Evolutionary conservation across 2,329 filamentous ascomycete genomes (phyloP).

Genomic region (Metarhizium guizhouense): DNA sequence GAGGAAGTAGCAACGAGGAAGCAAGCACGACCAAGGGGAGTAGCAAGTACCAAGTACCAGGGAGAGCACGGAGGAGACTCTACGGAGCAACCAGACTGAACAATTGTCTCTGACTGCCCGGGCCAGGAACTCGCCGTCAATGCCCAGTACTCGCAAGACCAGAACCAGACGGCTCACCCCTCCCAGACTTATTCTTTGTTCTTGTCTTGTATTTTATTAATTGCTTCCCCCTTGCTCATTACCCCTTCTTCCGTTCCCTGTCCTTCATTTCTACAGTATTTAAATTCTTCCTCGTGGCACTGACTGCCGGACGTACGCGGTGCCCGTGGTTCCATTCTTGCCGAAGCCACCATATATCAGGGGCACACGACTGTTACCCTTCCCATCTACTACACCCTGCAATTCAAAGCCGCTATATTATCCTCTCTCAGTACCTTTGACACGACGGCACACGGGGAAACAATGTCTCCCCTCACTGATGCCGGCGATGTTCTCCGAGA

Average conservation of each 20-base stretch:
- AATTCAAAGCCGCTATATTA: not conserved
- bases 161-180: not conserved
- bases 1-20: no score
- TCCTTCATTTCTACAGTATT: not conserved
- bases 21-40: no score
- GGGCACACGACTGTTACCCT: not conserved
- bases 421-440: not conserved
- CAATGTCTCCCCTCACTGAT: slow-evolving; percentile 16
- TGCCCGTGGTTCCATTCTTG: not conserved
- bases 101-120: not conserved
- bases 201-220: not conserved
- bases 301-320: not conserved
- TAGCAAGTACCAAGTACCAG: no score
- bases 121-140: not conserved
- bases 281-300: not conserved
- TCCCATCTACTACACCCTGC: not conserved
- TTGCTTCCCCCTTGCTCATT: not conserved
- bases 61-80: no score
- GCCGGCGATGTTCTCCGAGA: slow-evolving; percentile 15
- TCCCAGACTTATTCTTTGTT: not conserved
- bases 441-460: not conserved
- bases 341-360: not conserved
- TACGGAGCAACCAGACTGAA: no score
- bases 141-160: not conserved
- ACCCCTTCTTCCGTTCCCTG: not conserved